Percentiles rank a stretch among this genome's conserved stretches.
These are phyloP conservation scores for Eragrostis tef DNA, from an alignment of 202 grass and related monocot species.

Conservation along the genomic window DNA sequence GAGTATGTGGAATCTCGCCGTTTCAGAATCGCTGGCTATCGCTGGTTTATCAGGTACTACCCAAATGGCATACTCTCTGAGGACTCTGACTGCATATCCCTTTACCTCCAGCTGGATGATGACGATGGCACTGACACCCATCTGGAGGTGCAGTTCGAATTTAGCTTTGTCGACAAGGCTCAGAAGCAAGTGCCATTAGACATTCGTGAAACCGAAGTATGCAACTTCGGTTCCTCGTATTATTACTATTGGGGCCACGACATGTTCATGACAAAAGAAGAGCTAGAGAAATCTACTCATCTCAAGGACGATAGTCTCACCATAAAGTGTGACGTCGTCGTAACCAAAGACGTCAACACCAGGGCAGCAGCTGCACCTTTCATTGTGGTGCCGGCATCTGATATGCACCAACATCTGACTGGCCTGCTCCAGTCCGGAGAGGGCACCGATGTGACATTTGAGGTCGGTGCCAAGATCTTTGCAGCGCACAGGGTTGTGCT, in stretches of 20 bases:
- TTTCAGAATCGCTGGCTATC: too few species aligned
- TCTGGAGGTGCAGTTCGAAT: not conserved
- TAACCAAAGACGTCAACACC: not conserved
- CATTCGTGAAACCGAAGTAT: rapidly evolving
- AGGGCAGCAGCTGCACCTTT: not conserved
- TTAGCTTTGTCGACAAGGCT: not conserved
- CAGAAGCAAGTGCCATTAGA: not conserved
- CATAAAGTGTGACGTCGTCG: slow-evolving; percentile 26
- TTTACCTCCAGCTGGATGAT: not conserved
- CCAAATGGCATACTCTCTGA: too few species aligned
- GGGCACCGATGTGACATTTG: not conserved
- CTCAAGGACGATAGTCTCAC: not conserved
- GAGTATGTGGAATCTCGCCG: not conserved
- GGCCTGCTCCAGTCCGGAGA: not conserved
- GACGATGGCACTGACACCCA: not conserved
- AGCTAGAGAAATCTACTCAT: slow-evolving; percentile 9
- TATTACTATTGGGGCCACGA: rapidly evolving
- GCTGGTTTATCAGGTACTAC: too few species aligned
- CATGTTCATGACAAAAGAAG: not conserved
- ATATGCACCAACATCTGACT: not conserved
- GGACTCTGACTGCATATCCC: not conserved
- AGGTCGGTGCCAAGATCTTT: not conserved
- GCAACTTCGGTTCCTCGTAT: not conserved
- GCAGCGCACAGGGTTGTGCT: not conserved
- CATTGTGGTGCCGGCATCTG: not conserved